Evolutionary conservation across 2,329 filamentous ascomycete genomes (phyloP), one percentile per base, ranked within the genome.

Genomic region (Alternaria burnsii): DNA sequence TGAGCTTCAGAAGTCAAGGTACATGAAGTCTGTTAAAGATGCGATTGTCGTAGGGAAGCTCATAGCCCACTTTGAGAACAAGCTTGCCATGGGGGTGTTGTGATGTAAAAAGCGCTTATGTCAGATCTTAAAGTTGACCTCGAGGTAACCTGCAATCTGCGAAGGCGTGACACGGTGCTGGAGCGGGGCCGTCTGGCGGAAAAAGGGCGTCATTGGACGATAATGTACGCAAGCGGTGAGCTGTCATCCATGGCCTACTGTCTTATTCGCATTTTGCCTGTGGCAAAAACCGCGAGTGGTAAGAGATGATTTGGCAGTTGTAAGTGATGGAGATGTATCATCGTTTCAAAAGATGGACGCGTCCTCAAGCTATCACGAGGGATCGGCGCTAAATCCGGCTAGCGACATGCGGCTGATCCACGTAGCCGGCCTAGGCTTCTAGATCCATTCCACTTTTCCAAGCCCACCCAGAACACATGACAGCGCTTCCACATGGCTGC

Each of bases 361-460:
- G n/a, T 40, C n/a, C n/a, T 18, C n/a, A 5, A 8, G 41, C 18
- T 26, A 10, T 44, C 40, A 38, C 40, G 16, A 16, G 24, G 22
- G 22, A 51, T 40, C 44, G 18, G 32, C 52, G 58, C 58, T 52
- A 60, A 28, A 40, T 42, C 5, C 46, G 46, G 40, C 41, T 22
- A 43, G 56, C 26, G 51, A 10, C 43, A 22, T 40, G 40, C 43
- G 53, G 44, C 32, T 24, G 58, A 60, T 55, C 52, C 58, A 60
- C 58, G 41, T 22, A 26, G 53, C 30, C 16, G 36, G 58, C 16
- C 46, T 44, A 47, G 53, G 46, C 32, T 28, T 46, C 44, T 40
- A 32, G 47, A 51, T 51, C 52, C 40, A 42, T 55, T 52, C 44
- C 46, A 36, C 41, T 52, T 47, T 60, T 41, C 41, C 54, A 44